These are phyloP conservation scores for Herpotrichia juniperi DNA, from an alignment of 2,329 filamentous ascomycete species.

Conservation along the genomic window DNA sequence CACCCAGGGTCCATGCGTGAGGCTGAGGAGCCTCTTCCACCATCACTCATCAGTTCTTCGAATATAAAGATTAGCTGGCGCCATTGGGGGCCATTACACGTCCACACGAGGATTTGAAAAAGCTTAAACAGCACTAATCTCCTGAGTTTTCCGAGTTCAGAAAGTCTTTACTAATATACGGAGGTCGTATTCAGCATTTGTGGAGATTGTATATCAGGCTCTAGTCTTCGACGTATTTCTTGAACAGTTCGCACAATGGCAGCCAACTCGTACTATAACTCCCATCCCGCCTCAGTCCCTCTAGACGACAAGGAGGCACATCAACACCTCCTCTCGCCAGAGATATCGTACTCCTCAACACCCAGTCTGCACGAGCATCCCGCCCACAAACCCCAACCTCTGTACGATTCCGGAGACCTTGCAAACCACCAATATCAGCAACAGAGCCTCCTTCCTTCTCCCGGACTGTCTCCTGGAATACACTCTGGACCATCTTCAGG, in stretches of 20 bases:
- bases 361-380: background rate
- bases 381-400: background rate
- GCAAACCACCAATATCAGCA: background rate
- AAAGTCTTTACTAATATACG: no score
- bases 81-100: background rate
- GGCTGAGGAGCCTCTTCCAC: background rate
- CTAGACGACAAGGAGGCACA: slow-evolving; percentile 11
- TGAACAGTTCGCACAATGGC: slow-evolving; percentile 13
- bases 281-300: slow-evolving; percentile 1
- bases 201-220: background rate
- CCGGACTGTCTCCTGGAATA: background rate
- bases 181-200: no score
- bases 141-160: background rate
- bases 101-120: background rate
- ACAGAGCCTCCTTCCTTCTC: background rate
- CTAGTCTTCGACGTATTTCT: background rate
- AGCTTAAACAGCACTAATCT: background rate
- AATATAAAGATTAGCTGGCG: slow-evolving; percentile 1
- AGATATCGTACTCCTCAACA: background rate
- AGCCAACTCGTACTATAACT: slow-evolving; percentile 19
- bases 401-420: background rate
- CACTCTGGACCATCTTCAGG: slow-evolving; percentile 3
- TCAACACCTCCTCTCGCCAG: slow-evolving; percentile 16
- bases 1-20: background rate
- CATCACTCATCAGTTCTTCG: background rate